A percentile compares a stretch with the other conserved stretches of the same genome.
Evolutionary conservation across 129 eudicot species (phyloP).

Genomic region (Dittrichia graveolens): DNA sequence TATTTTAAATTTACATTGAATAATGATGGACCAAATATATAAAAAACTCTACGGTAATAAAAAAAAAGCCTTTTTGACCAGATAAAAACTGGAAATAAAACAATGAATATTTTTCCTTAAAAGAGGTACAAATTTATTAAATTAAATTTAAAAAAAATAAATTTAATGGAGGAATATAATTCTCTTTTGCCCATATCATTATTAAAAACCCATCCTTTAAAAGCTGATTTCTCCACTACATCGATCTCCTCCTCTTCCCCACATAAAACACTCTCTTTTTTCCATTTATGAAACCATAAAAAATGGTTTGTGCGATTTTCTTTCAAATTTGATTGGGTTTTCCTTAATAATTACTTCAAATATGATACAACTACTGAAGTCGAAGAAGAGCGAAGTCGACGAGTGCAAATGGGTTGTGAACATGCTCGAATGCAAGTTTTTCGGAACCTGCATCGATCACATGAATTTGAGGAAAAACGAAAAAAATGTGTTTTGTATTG

Average conservation of each 20-base stretch:
- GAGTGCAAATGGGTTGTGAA: slow-evolving; percentile 54
- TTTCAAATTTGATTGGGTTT: neutral
- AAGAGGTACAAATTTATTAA: neutral
- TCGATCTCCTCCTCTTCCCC: slow-evolving; percentile 34
- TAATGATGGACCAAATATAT: too few species aligned
- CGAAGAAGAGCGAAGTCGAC: slow-evolving; percentile 11
- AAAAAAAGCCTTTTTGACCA: neutral
- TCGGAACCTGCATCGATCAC: slow-evolving; percentile 54
- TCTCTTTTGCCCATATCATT: slow-evolving; percentile 26
- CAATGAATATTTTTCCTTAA: neutral
- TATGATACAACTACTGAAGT: slow-evolving; percentile 27
- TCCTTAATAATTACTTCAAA: neutral
- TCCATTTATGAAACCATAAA: slow-evolving; percentile 21
- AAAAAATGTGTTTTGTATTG: slow-evolving; percentile 68
- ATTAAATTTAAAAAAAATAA: neutral
- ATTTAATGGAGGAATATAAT: neutral
- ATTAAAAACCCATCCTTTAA: slow-evolving; percentile 42
- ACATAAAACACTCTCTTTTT: slow-evolving; percentile 26
- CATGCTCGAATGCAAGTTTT: slow-evolving; percentile 52
- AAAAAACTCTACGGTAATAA: too few species aligned
- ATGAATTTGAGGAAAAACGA: slow-evolving; percentile 52
- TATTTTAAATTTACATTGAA: too few species aligned
- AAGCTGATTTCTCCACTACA: slow-evolving; percentile 42
- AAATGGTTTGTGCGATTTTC: slow-evolving; percentile 6
- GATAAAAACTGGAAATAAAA: neutral